Base-by-base conservation (phyloP, 768 basidiomycete genomes). In the Lactifluus pinguis region DNA sequence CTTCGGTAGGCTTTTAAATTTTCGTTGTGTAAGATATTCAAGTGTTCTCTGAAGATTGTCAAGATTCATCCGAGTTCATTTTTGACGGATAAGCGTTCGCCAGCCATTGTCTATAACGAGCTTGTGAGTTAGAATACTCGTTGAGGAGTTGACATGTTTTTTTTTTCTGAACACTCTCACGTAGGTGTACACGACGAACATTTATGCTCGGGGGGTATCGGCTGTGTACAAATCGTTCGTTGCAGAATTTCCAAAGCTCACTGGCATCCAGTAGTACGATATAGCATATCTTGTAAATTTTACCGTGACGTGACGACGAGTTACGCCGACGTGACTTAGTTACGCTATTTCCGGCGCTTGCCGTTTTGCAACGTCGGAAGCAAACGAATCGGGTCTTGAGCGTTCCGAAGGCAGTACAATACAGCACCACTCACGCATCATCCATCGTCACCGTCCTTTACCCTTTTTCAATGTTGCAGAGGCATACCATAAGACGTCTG, bases 161-260 rank as follows among this genome's bases (percentile, higher is more conserved):
- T 64, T 64, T 32, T 63, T 36, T 58, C 30, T 52, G 45, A 53
- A 49, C 4, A 56, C 36, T 42, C 7, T 3, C 38, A 19, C 19
- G 7, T 67, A 91, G 88, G 77, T 92, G 51, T 84, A 86, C 68
- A 93, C 92, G 15, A 88, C 80, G 61, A 84, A 86, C 58, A 85
- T 91, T 44, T 98, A 95, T 67, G 95, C 94, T 2, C 85, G 95
- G 2, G 89, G 87, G n/a, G 95, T 95, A 11, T 95, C 94, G 0
- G 76, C 83, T 1, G 82, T 98, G 42, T 83, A 86, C 4, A 86
- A 85, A 65, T 70, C 74, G 21, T 86, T 76, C 66, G 72, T 82
- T 47, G 64, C 69, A 10, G 65, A 65, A 29, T 61, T 65, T 53
- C 63, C 65, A 13, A 63, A 61, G 36, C 57, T 61, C 32, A 44